These are phyloP conservation scores for Aphanomyces invadans DNA, from an alignment of 352 stramenopile genomes.

Conservation along the genomic window DNA sequence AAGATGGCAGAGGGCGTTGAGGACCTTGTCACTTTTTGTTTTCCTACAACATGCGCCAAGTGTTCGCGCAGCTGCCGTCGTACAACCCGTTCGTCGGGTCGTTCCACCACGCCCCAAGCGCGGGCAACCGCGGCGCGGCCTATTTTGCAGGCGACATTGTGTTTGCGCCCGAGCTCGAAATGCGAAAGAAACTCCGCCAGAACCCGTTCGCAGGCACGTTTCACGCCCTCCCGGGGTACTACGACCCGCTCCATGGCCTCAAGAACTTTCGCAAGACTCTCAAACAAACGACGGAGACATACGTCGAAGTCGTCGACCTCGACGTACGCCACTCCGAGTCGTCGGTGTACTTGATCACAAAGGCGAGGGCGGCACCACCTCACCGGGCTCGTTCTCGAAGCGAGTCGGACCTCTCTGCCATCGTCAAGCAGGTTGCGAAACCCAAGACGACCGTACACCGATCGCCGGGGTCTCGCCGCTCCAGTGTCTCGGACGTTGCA, in stretches of 20 bases:
- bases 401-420: background rate
- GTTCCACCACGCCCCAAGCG: slow-evolving; percentile 84
- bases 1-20: background rate
- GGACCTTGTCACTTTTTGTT: background rate
- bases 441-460: background rate
- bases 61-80: slow-evolving; percentile 76
- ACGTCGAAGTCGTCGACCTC: background rate
- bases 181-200: slow-evolving; percentile 84
- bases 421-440: background rate
- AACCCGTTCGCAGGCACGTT: slow-evolving; percentile 83
- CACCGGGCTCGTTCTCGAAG: background rate
- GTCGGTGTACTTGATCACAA: background rate
- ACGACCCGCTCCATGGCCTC: slow-evolving; percentile 75
- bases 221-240: slow-evolving; percentile 78
- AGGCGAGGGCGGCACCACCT: background rate
- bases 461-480: background rate
- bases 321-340: background rate
- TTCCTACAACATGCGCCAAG: slow-evolving; percentile 23
- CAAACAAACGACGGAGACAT: slow-evolving; percentile 27
- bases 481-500: background rate
- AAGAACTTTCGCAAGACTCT: slow-evolving; percentile 48
- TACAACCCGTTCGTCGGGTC: slow-evolving; percentile 87
- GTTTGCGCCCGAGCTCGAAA: slow-evolving; percentile 78
- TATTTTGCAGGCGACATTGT: slow-evolving; percentile 87
- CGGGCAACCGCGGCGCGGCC: slow-evolving; percentile 73